phyloP scores from a whole-genome alignment of 495 filamentous ascomycete genomes.

The Cenococcum geophilum region DNA sequence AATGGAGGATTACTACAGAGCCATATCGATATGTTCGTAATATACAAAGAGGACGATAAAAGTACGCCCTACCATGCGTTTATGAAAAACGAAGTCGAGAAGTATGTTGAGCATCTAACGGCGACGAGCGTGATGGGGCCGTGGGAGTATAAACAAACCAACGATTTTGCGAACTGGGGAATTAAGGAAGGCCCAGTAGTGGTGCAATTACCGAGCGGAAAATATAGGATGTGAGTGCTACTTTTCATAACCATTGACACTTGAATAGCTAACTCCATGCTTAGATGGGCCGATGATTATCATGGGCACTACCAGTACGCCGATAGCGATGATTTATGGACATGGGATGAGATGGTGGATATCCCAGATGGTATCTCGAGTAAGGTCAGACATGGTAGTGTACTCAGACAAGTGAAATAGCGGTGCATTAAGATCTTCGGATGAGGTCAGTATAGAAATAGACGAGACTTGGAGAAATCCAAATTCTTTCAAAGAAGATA shows the following conservation, averaged over 20 bases:
- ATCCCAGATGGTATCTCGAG: neutral
- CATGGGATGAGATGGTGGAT: neutral
- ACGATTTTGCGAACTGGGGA: neutral
- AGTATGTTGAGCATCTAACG: neutral
- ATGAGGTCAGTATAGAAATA: no score
- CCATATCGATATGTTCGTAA: slow-evolving; percentile 2
- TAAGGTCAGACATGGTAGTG: slow-evolving; percentile 1
- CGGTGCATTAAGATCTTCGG: neutral
- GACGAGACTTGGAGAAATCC: no score
- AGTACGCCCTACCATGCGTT: neutral
- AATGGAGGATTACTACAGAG: neutral
- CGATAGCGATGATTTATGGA: neutral
- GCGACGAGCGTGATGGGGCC: neutral
- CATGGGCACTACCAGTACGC: neutral
- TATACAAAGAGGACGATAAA: neutral
- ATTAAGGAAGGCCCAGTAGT: slow-evolving; percentile 1
- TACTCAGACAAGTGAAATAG: neutral
- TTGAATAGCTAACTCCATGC: neutral
- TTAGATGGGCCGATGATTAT: neutral
- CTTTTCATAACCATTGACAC: neutral
- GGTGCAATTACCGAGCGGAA: neutral
- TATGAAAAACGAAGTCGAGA: slow-evolving; percentile 5
- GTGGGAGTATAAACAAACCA: neutral
- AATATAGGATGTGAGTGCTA: neutral
- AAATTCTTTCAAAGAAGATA: no score